These are phyloP conservation scores for Euclidium syriacum DNA, from an alignment of 345 rosid genomes.

Conservation along the genomic window DNA sequence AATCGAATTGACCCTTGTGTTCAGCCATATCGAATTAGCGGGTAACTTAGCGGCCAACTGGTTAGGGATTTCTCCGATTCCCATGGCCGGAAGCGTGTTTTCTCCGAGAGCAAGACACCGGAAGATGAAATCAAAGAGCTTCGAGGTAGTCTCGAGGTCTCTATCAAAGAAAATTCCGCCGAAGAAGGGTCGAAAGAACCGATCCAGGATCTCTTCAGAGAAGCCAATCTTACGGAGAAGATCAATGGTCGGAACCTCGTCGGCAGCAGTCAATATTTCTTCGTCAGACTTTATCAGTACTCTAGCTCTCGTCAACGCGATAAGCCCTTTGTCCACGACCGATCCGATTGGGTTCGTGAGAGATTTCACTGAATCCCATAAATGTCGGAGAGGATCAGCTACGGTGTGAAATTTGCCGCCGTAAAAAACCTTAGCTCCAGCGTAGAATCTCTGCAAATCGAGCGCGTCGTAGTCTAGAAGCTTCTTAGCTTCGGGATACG, in stretches of 20 bases:
- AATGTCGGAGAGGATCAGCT: constrained; percentile 85
- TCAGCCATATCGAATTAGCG: constrained; percentile 40
- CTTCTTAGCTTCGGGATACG: constrained; percentile 79
- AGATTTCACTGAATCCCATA: constrained; percentile 56
- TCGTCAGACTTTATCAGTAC: constrained; percentile 54
- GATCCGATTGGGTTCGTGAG: constrained; percentile 80
- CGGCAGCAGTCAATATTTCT: constrained; percentile 41
- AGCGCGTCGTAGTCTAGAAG: constrained; percentile 62
- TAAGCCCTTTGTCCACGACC: constrained; percentile 62
- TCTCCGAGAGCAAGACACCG: constrained; percentile 91
- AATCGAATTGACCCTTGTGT: constrained; percentile 52
- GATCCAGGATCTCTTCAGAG: constrained; percentile 48
- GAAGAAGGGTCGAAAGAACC: constrained; percentile 80
- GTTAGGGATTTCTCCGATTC: constrained; percentile 70
- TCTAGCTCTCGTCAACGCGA: constrained; percentile 55
- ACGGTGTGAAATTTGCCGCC: constrained; percentile 67
- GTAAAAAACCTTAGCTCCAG: constrained; percentile 69
- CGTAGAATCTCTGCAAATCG: constrained; percentile 59
- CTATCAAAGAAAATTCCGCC: constrained; percentile 88
- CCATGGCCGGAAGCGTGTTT: constrained; percentile 73
- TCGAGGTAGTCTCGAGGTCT: constrained; percentile 74
- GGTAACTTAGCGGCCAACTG: constrained; percentile 65
- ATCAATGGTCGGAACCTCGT: constrained; percentile 56
- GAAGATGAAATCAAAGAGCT: constrained; percentile 77
- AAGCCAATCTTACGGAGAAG: constrained; percentile 55